A percentile compares a stretch with the other conserved stretches of the same genome.
Conservation (phyloP, 208 protist species). For the Zelonia costaricensis region DNA sequence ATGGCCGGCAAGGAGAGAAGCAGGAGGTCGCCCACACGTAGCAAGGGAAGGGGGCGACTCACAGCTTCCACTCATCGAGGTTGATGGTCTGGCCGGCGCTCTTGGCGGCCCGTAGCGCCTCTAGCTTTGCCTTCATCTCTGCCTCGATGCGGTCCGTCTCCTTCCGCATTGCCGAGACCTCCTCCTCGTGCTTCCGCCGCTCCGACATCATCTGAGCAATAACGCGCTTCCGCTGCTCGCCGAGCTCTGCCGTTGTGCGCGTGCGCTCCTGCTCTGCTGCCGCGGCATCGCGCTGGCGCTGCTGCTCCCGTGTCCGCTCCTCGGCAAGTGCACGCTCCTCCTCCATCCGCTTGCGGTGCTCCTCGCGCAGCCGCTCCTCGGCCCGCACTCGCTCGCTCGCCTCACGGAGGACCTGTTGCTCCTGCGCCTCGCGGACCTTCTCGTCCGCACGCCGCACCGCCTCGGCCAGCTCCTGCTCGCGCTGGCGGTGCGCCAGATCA, state of each 20-base stretch:
- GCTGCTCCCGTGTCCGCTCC: conserved; percentile 41
- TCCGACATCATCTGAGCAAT: conserved; percentile 67
- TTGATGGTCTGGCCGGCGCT: conserved; percentile 76
- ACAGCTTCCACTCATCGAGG: conserved; percentile 84
- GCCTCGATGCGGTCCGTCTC: conserved; percentile 88
- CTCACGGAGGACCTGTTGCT: conserved; percentile 44
- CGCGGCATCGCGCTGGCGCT: conserved; percentile 37
- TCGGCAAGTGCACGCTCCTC: conserved; percentile 38
- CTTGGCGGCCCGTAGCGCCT: conserved; percentile 80
- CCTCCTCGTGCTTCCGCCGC: conserved; percentile 63
- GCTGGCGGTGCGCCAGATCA: conserved; percentile 45
- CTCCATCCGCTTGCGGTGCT: conserved; percentile 35
- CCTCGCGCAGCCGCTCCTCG: conserved; percentile 42
- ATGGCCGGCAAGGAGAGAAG: not conserved
- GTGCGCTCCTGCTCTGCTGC: conserved; percentile 50
- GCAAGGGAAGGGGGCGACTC: not conserved
- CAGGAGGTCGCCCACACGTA: conserved; percentile 8
- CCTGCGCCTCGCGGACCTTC: conserved; percentile 66
- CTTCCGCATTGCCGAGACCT: conserved; percentile 74
- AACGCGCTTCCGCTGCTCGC: conserved; percentile 58
- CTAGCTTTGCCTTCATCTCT: conserved; percentile 88
- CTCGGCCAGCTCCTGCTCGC: conserved; percentile 60
- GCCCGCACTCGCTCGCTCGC: conserved; percentile 39
- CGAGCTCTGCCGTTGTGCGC: conserved; percentile 59
- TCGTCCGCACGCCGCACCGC: conserved; percentile 60